Evolutionary conservation across 2,329 filamentous ascomycete species (phyloP), one percentile per base, ranked within the genome.

Genomic region (Colletotrichum tabaci): DNA sequence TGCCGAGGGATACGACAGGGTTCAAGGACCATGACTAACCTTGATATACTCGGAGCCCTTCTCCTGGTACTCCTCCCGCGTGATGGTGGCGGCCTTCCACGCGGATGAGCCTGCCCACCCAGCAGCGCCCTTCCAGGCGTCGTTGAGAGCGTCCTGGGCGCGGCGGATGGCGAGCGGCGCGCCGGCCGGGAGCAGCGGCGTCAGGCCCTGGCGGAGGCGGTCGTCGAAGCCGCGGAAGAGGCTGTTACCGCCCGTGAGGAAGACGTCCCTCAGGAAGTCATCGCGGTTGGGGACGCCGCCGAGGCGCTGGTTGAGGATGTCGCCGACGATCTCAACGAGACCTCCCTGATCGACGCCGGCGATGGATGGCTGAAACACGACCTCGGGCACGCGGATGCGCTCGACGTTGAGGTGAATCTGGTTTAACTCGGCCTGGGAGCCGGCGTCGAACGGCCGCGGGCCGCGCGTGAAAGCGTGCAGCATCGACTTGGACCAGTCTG

Each of bases 321-420:
- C 94, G 18, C 94, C 92, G 0, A 94, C 93, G 69, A 98, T 97
- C 81, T 99, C 96, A 21, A 98, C 88, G 61, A 99, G 89, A 38
- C 96, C 96, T 1, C 96, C 94, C 83, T 99, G 96, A 80, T 98
- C 95, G 57, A 98, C 85, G 8, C 95, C 95, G 0, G 95, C 95
- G 78, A 98, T 97, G 18, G 92, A 92, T 0, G 95, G 96, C 79
- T 97, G 94, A 85, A 98, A 98, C 21, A 98, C 89, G 10, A 98
- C 92, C 83, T 98, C 96, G 3, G 95, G 95, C 2, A 97, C 94
- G 61, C 95, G 93, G 81, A 98, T 97, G 67, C 96, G 92, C 85
- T 98, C 95, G 65, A 99, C 94, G 80, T 99, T 99, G 74, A 99
- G 90, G 81, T 99, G 96, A 62, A 99, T 85, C 82, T 98, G 96